Conservation (phyloP, 805 yeast species). For the Ogataea pini region DNA sequence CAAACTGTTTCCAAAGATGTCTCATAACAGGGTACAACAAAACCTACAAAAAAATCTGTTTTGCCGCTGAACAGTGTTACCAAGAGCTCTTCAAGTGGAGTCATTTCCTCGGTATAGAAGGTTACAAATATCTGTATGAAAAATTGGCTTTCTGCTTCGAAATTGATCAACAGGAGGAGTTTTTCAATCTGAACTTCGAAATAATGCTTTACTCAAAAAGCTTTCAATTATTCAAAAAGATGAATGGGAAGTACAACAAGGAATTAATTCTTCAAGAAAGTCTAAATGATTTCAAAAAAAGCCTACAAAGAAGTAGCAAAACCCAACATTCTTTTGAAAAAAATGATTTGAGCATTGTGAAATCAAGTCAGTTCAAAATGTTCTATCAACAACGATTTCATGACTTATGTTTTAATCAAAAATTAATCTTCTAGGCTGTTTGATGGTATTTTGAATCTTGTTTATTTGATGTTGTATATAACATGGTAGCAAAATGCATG, state of each 20-base stretch:
- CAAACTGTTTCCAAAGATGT: slow-evolving; percentile 20
- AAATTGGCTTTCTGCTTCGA: slow-evolving; percentile 1
- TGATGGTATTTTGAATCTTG: not conserved
- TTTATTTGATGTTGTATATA: slow-evolving; percentile 1
- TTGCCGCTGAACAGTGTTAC: slow-evolving; percentile 5
- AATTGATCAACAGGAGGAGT: slow-evolving; percentile 9
- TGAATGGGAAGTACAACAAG: slow-evolving; percentile 15
- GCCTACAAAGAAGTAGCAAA: slow-evolving; percentile 8
- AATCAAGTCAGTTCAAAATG: slow-evolving; percentile 22
- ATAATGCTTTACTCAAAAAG: slow-evolving; percentile 21
- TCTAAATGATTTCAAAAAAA: slow-evolving; percentile 10
- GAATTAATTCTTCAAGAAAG: slow-evolving; percentile 11
- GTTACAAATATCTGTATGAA: slow-evolving; percentile 10
- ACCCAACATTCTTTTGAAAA: slow-evolving; percentile 4
- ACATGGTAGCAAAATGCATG: not conserved
- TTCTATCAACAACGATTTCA: slow-evolving; percentile 27
- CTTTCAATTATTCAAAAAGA: slow-evolving; percentile 17
- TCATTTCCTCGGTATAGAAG: slow-evolving; percentile 13
- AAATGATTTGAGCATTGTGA: slow-evolving; percentile 17
- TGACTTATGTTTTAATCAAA: slow-evolving; percentile 25
- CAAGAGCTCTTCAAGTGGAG: slow-evolving; percentile 17
- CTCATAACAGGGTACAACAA: slow-evolving; percentile 10
- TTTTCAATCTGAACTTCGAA: slow-evolving; percentile 16
- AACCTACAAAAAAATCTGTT: slow-evolving; percentile 1
- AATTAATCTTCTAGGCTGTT: slow-evolving; percentile 19